Conservation (phyloP, 225 moss, liverwort and hornwort genomes). For the Sphagnum tenellum region DNA sequence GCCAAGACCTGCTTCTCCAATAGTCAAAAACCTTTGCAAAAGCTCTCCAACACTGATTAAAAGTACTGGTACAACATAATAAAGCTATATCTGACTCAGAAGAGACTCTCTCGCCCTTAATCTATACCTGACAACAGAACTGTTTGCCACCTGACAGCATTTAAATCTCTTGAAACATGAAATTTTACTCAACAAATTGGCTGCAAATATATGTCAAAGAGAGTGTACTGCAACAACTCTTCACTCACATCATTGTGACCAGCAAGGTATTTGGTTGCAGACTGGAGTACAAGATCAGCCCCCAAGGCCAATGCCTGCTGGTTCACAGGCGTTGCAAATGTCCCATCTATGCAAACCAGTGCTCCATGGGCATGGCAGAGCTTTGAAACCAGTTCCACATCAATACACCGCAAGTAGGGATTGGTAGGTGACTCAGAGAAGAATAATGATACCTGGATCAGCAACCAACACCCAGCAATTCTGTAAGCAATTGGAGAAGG, state of each 20-base stretch:
- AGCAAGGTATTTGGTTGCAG: constrained; percentile 95
- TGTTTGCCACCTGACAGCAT: no score
- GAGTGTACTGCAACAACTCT: neutral
- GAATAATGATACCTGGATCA: constrained; percentile 87
- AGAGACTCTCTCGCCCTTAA: no score
- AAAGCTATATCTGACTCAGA: no score
- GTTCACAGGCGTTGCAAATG: constrained; percentile 98
- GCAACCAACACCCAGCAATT: neutral
- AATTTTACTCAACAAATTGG: no score
- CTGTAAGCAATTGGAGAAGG: no score
- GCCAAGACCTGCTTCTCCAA: constrained; percentile 66
- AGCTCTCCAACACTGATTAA: no score
- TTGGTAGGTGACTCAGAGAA: constrained; percentile 99
- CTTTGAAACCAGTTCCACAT: constrained; percentile 79
- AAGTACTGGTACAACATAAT: no score
- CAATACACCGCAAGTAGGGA: constrained; percentile 97
- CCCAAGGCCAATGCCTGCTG: constrained; percentile 86
- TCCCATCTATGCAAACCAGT: constrained; percentile 93
- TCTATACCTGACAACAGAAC: no score
- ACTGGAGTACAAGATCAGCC: constrained; percentile 93
- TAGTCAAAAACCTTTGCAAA: neutral
- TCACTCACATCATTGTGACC: constrained; percentile 93
- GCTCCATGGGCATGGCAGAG: constrained; percentile 75
- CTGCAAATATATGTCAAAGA: no score
- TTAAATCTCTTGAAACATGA: no score